Base-by-base conservation (phyloP, 352 stramenopile species). In the Globisporangium paddicum region DNA sequence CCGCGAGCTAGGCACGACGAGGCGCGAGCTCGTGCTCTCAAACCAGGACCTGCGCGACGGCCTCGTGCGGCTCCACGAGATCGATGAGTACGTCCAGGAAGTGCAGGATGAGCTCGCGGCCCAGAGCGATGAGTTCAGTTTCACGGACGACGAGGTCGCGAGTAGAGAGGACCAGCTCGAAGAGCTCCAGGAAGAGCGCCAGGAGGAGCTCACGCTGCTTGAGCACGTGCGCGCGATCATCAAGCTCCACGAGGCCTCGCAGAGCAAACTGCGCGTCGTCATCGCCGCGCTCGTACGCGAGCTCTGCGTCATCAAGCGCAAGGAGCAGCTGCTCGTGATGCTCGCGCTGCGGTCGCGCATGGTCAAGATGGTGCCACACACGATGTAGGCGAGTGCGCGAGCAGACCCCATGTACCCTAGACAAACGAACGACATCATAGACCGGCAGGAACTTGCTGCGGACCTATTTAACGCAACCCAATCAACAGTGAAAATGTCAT, bases 161-260 rank as follows among this genome's bases (percentile, higher is more conserved):
- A 81, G 68, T 26, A 69, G 72, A 18, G 40, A 64, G 21, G 62
- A 84, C 46, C 77, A 89, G 64, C 62, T 77, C 7, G 64, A 83
- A 19, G 77, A 89, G 60, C 69, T 89, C 11, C 54, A 74, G 19
- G 71, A 85, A 23, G 79, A 89, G 66, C 75, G 75, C n/a, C 64
- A 75, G 21, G 79, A 89, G 40, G 79, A 89, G 57, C 55, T 85
- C 1, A 62, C 71, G 35, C 69, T 89, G 28, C 69, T 89, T 18
- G 62, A 55, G 26, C 77, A 87, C 63, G 79, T 89, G 47, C 64
- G 68, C 10, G 47, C 45, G 57, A 75, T 86, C 58, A 69, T 86
- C 47, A 58, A 58, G n/a, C 62, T 86, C 49, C 79, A 83, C 35
- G 58, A 76, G 41, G 55, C 57, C 16, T 67, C 67, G 13, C 67